These are phyloP conservation scores for Diphasiastrum complanatum DNA, from an alignment of 83 land plant species.

Conservation along the genomic window DNA sequence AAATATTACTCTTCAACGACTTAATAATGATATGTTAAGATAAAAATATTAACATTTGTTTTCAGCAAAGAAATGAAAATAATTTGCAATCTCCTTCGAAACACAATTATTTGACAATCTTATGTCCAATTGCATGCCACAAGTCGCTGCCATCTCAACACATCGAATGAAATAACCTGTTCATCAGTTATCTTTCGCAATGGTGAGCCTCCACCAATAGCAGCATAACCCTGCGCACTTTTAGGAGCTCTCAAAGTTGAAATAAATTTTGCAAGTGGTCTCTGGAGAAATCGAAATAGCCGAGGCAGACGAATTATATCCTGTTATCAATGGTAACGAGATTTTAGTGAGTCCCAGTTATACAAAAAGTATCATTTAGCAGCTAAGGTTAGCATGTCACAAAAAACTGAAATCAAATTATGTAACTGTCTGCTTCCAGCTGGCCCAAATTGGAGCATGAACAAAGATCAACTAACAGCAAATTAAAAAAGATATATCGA, in stretches of 20 bases:
- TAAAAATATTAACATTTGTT: no score
- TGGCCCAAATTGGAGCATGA: no score
- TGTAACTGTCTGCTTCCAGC: no score
- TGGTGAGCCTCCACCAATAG: slow-evolving; percentile 99
- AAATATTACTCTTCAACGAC: no score
- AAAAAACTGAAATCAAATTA: neutral
- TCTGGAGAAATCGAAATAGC: slow-evolving; percentile 74
- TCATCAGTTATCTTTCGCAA: slow-evolving; percentile 86
- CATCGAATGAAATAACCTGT: slow-evolving; percentile 67
- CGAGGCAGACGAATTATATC: slow-evolving; percentile 95
- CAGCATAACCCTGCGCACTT: slow-evolving; percentile 97
- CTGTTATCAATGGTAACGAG: slow-evolving; percentile 28
- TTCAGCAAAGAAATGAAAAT: no score
- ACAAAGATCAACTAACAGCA: no score
- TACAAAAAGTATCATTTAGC: neutral
- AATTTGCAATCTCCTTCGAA: no score
- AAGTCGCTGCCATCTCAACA: no score
- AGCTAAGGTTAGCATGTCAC: neutral
- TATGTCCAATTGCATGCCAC: no score
- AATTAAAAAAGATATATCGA: no score
- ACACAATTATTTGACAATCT: no score
- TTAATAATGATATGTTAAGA: no score
- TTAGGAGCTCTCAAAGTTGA: slow-evolving; percentile 89
- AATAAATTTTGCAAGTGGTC: slow-evolving; percentile 83
- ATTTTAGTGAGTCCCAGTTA: neutral